Conservation (phyloP, 1,284 basidiomycete genomes). For the Cryptococcus sp. region DNA sequence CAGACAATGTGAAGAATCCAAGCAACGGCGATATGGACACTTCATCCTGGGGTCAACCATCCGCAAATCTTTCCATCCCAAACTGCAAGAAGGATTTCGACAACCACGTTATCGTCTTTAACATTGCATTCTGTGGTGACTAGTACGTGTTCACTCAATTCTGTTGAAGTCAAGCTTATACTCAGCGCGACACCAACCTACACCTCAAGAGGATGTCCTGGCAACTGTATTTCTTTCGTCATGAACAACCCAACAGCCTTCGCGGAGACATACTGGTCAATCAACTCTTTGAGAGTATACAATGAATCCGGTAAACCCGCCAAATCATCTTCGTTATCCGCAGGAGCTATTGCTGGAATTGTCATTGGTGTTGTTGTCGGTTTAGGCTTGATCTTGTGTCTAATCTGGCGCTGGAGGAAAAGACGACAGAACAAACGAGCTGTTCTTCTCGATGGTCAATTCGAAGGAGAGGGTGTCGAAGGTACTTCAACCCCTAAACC, state of each 20-base stretch:
- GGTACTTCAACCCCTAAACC: neutral
- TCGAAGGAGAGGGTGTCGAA: neutral
- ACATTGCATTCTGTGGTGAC: constrained; percentile 45
- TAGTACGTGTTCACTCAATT: constrained; percentile 21
- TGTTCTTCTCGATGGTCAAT: neutral
- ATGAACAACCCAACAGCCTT: constrained; percentile 57
- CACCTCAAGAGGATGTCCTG: constrained; percentile 29
- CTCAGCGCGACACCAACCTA: constrained; percentile 31
- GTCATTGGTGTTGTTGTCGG: constrained; percentile 21
- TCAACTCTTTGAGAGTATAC: constrained; percentile 59
- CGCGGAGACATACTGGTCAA: constrained; percentile 60
- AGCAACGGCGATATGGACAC: constrained; percentile 24
- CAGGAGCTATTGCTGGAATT: constrained; percentile 30
- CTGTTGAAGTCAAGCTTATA: neutral
- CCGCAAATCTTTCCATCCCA: constrained; percentile 37
- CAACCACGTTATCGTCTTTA: constrained; percentile 44
- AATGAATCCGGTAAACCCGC: constrained; percentile 34
- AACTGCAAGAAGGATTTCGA: constrained; percentile 32
- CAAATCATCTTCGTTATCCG: constrained; percentile 11
- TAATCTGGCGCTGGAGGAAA: constrained; percentile 12
- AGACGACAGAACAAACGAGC: neutral
- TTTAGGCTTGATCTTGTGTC: constrained; percentile 9
- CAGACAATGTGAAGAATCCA: constrained; percentile 33
- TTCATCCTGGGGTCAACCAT: constrained; percentile 27
- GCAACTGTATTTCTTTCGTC: constrained; percentile 46